phyloP scores from a whole-genome alignment of 345 rosid species.

The Hypericum androsaemum region DNA sequence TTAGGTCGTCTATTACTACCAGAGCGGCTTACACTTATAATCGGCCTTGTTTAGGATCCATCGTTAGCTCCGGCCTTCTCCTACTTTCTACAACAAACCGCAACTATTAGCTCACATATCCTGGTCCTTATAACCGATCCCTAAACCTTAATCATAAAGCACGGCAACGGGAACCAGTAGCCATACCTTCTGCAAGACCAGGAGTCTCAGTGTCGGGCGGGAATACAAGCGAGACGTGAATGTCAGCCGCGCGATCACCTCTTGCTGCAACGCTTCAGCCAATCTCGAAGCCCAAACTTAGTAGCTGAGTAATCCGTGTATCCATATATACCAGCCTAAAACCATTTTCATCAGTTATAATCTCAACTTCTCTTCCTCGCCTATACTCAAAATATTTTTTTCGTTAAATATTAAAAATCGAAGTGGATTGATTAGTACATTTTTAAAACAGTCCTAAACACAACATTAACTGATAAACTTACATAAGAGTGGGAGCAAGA shows the following conservation, averaged over 20 bases:
- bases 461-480: not conserved
- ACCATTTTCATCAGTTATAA: too few relatives aligned
- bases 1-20: too few relatives aligned
- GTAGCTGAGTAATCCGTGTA: slow-evolving; percentile 79
- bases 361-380: not conserved
- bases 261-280: slow-evolving; percentile 90
- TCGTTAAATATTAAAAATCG: too few relatives aligned
- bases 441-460: too few relatives aligned
- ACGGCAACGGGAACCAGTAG: not conserved
- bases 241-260: slow-evolving; percentile 63
- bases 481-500: too few relatives aligned
- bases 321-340: slow-evolving; percentile 78
- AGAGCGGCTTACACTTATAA: too few relatives aligned
- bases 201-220: slow-evolving; percentile 91
- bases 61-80: slow-evolving; percentile 52
- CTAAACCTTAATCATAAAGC: not conserved
- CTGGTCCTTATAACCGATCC: too few relatives aligned
- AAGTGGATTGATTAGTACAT: too few relatives aligned
- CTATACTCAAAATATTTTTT: too few relatives aligned
- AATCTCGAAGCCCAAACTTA: slow-evolving; percentile 73
- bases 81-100: too few relatives aligned
- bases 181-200: slow-evolving; percentile 56
- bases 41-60: too few relatives aligned
- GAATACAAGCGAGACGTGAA: slow-evolving; percentile 63
- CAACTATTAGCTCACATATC: not conserved